A percentile compares a stretch with the other conserved stretches of the same genome.
Conservation (phyloP, 306 rosid species). For the Lathyrus sativus region DNA sequence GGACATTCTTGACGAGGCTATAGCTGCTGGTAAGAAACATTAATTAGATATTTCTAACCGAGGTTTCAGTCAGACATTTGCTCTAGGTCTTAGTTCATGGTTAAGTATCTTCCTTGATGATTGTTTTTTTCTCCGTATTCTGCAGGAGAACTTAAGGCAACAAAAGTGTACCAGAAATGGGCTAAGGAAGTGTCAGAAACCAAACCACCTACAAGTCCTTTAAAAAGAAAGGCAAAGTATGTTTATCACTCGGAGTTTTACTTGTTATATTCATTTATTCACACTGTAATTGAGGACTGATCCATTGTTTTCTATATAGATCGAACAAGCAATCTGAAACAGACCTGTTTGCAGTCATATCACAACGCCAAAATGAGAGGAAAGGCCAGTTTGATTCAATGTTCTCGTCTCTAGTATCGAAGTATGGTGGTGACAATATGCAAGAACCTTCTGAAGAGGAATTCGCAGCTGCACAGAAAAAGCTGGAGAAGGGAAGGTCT, state of each 20-base stretch:
- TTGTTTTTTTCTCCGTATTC: not conserved
- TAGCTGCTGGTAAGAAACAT: slow-evolving; percentile 64
- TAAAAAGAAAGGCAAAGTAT: slow-evolving; percentile 62
- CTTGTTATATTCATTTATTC: not conserved
- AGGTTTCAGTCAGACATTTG: slow-evolving; percentile 4
- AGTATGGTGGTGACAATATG: slow-evolving; percentile 61
- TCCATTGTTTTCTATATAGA: slow-evolving; percentile 45
- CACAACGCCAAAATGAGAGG: slow-evolving; percentile 65
- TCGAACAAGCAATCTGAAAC: slow-evolving; percentile 57
- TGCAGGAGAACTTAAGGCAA: slow-evolving; percentile 71
- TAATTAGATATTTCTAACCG: slow-evolving; percentile 20
- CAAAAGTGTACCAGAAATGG: slow-evolving; percentile 78
- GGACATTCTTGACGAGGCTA: slow-evolving; percentile 75
- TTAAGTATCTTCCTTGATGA: slow-evolving; percentile 19
- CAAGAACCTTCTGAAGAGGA: slow-evolving; percentile 85
- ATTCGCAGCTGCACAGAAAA: slow-evolving; percentile 73
- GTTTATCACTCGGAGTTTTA: slow-evolving; percentile 33
- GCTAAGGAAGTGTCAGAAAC: slow-evolving; percentile 69
- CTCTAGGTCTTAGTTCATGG: slow-evolving; percentile 14
- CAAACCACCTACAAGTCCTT: slow-evolving; percentile 79
- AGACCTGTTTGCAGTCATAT: slow-evolving; percentile 62
- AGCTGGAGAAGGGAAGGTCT: slow-evolving; percentile 62
- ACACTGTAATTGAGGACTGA: slow-evolving; percentile 12
- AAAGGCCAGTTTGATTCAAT: slow-evolving; percentile 69
- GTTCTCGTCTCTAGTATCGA: slow-evolving; percentile 75